A percentile compares a stretch with the other conserved stretches of the same genome.
phyloP scores from a whole-genome alignment of 1,284 basidiomycete genomes.

The Apiotrichum gamsii region DNA sequence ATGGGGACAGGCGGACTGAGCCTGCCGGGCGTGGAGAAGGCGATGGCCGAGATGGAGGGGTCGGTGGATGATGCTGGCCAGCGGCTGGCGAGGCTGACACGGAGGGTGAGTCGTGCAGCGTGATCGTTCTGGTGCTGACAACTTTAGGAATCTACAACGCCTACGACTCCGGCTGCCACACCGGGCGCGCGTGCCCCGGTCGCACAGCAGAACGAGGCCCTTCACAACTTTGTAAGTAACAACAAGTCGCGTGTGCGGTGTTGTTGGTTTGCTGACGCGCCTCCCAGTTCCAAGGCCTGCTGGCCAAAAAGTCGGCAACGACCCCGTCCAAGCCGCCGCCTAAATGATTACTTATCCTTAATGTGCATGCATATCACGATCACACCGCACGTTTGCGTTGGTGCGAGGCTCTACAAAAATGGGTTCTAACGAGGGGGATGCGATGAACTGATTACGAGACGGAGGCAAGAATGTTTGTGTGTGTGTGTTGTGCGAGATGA shows the following conservation, averaged over 20 bases:
- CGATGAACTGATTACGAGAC: too few species aligned
- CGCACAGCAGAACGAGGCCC: slow-evolving; percentile 40
- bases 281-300: slow-evolving; percentile 42
- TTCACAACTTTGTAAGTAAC: slow-evolving; percentile 46
- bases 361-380: slow-evolving; percentile 5
- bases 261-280: slow-evolving; percentile 5
- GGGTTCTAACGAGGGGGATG: too few species aligned
- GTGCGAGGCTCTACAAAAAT: too few species aligned
- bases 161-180: slow-evolving; percentile 15
- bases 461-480: neutral
- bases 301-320: slow-evolving; percentile 24
- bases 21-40: slow-evolving; percentile 76
- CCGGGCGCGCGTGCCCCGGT: neutral
- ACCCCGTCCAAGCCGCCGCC: slow-evolving; percentile 14
- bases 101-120: slow-evolving; percentile 23
- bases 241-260: too few species aligned
- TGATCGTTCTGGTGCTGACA: neutral
- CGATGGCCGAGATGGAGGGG: slow-evolving; percentile 75
- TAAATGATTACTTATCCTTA: neutral
- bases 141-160: slow-evolving; percentile 26
- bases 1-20: slow-evolving; percentile 74
- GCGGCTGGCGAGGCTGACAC: slow-evolving; percentile 34
- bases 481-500: too few species aligned
- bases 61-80: slow-evolving; percentile 34
- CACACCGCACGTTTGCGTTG: neutral